phyloP scores from a whole-genome alignment of 2,329 filamentous ascomycete genomes.

The Aspergillus versicolor region DNA sequence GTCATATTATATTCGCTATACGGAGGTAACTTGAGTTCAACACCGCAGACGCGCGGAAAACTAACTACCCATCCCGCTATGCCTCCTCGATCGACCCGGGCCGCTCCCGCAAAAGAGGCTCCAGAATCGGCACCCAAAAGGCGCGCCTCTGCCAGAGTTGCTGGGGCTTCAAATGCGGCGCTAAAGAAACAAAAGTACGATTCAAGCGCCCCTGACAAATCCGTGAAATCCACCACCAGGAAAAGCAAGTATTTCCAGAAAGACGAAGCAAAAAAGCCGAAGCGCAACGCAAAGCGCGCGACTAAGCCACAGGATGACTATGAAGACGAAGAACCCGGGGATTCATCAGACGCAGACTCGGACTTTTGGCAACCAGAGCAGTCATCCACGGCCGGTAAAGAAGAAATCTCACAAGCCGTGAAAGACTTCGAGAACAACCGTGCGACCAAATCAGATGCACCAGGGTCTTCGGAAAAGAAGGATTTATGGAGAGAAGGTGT shows the following conservation, averaged over 20 bases:
- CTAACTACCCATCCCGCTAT: slow-evolving; percentile 18
- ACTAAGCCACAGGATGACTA: slow-evolving; percentile 17
- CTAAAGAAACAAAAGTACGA: slow-evolving; percentile 35
- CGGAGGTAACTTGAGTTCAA: background rate
- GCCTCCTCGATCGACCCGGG: slow-evolving; percentile 40
- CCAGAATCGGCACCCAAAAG: slow-evolving; percentile 32
- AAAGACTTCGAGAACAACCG: background rate
- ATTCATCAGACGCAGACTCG: slow-evolving; percentile 5
- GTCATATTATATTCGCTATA: background rate
- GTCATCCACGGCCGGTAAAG: background rate
- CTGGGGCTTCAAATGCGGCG: slow-evolving; percentile 25
- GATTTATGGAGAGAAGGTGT: slow-evolving; percentile 59
- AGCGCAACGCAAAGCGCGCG: slow-evolving; percentile 32
- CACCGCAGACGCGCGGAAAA: background rate
- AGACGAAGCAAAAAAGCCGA: slow-evolving; percentile 34
- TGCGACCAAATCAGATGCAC: background rate
- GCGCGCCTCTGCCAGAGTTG: slow-evolving; percentile 34
- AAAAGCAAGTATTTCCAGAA: slow-evolving; percentile 54
- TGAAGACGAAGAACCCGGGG: slow-evolving; percentile 6
- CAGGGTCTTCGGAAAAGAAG: slow-evolving; percentile 35
- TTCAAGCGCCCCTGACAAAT: slow-evolving; percentile 15
- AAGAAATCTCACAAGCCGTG: background rate
- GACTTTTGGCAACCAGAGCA: slow-evolving; percentile 1
- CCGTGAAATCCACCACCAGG: slow-evolving; percentile 41
- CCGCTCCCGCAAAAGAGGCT: slow-evolving; percentile 31